Percentiles rank a stretch among this genome's conserved stretches.
phyloP scores from a whole-genome alignment of 2,329 filamentous ascomycete species.

The Pestalotiopsis fici region DNA sequence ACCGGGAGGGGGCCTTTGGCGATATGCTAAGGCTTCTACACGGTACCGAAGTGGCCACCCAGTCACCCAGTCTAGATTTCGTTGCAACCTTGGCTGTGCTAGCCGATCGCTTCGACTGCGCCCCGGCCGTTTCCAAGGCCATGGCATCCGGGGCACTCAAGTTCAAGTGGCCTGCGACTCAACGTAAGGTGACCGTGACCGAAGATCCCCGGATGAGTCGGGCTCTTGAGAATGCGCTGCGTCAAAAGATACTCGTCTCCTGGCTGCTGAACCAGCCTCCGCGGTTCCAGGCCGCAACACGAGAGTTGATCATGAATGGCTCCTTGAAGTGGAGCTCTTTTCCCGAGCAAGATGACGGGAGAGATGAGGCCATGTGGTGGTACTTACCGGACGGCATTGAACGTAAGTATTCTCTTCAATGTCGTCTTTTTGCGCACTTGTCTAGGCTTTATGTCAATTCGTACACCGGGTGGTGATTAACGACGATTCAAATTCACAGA shows the following conservation, averaged over 20 bases:
- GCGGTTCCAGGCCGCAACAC: constrained; percentile 62
- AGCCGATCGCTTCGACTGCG: constrained; percentile 73
- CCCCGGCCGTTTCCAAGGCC: constrained; percentile 54
- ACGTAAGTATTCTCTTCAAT: constrained; percentile 40
- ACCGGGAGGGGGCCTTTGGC: constrained; percentile 62
- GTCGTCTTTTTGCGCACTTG: background rate
- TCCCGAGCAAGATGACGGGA: constrained; percentile 30
- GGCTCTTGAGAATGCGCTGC: constrained; percentile 63
- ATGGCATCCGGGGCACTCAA: constrained; percentile 45
- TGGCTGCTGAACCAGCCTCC: constrained; percentile 64
- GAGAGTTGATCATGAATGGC: constrained; percentile 67
- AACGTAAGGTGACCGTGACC: constrained; percentile 35
- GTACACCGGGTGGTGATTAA: background rate
- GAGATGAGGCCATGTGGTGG: constrained; percentile 62
- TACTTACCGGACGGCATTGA: constrained; percentile 70
- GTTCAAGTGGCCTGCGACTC: constrained; percentile 56
- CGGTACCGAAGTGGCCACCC: constrained; percentile 35
- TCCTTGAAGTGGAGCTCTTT: constrained; percentile 58
- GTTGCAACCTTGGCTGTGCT: constrained; percentile 69
- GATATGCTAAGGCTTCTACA: constrained; percentile 72
- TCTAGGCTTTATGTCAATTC: background rate
- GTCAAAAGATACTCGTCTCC: constrained; percentile 70
- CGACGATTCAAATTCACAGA: constrained; percentile 39
- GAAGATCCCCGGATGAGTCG: constrained; percentile 38
- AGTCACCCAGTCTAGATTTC: constrained; percentile 57